Evolutionary conservation across 2,329 filamentous ascomycete species (phyloP).

Genomic region (Penicillium decumbens): DNA sequence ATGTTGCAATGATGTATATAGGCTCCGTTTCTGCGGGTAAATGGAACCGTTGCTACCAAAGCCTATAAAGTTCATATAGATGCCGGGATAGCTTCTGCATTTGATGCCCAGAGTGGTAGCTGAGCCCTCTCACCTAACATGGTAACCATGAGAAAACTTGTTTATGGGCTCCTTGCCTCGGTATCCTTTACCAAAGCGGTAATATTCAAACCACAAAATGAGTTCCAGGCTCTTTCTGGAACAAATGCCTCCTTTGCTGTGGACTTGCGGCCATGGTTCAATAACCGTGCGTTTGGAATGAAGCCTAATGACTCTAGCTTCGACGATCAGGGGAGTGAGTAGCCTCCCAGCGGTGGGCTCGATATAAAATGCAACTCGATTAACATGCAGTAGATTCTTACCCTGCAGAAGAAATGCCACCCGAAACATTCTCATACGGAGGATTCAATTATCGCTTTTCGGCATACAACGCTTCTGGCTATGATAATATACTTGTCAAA

Average conservation of each 20-base stretch:
- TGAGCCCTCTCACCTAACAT: not conserved
- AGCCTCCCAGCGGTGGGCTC: not conserved
- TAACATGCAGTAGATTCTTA: conserved; percentile 26
- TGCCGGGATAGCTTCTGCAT: not conserved
- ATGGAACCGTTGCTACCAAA: conserved; percentile 2
- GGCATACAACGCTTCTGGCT: conserved; percentile 32
- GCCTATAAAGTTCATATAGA: not conserved
- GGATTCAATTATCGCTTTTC: conserved; percentile 38
- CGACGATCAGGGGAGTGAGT: conserved; percentile 29
- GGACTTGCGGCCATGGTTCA: conserved; percentile 19
- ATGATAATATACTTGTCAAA: conserved; percentile 38
- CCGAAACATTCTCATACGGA: conserved; percentile 33
- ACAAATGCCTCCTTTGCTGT: conserved; percentile 11
- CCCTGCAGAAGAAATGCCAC: conserved; percentile 36
- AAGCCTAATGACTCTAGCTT: conserved; percentile 34
- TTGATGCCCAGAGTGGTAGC: not conserved
- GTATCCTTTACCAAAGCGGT: conserved; percentile 4
- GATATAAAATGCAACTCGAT: not conserved
- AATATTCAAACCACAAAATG: conserved; percentile 21
- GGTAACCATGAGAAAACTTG: not conserved
- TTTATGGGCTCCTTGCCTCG: not conserved
- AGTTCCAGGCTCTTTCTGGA: conserved; percentile 9
- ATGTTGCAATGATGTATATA: not conserved
- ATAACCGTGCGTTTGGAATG: conserved; percentile 38
- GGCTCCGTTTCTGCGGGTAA: conserved; percentile 8